Conservation (phyloP, 140 eudicot genomes). For the Stevia rebaudiana region DNA sequence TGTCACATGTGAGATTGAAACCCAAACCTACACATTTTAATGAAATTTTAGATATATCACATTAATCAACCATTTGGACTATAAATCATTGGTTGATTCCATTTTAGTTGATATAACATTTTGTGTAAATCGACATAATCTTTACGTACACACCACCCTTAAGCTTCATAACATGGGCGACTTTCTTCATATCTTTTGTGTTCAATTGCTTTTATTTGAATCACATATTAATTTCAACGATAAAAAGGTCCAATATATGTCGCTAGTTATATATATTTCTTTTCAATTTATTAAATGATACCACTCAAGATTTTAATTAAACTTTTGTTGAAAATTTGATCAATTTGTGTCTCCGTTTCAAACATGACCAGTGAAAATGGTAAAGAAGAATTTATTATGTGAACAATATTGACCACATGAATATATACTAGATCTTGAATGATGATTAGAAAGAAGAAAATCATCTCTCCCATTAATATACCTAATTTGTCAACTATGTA, state of each 20-base stretch:
- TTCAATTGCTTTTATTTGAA: not conserved
- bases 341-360: not conserved
- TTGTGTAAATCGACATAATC: not conserved
- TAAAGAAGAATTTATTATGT: conserved; percentile 16
- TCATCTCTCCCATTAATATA: conserved; percentile 6
- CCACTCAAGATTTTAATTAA: not conserved
- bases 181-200: conserved; percentile 1
- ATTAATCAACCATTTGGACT: too few species aligned
- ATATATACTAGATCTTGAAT: conserved; percentile 20
- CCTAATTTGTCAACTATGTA: conserved; percentile 27
- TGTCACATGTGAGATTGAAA: too few species aligned
- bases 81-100: too few species aligned
- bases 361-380: conserved; percentile 8
- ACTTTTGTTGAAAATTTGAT: not conserved
- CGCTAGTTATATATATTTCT: not conserved
- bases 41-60: too few species aligned
- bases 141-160: not conserved
- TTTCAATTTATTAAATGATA: not conserved
- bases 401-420: conserved; percentile 21
- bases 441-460: conserved; percentile 20
- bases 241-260: not conserved
- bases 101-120: conserved; percentile 12
- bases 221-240: not conserved
- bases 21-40: too few species aligned
- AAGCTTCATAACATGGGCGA: not conserved